Conservation (phyloP, 2,329 filamentous ascomycete species). For the Botrytis deweyae region DNA sequence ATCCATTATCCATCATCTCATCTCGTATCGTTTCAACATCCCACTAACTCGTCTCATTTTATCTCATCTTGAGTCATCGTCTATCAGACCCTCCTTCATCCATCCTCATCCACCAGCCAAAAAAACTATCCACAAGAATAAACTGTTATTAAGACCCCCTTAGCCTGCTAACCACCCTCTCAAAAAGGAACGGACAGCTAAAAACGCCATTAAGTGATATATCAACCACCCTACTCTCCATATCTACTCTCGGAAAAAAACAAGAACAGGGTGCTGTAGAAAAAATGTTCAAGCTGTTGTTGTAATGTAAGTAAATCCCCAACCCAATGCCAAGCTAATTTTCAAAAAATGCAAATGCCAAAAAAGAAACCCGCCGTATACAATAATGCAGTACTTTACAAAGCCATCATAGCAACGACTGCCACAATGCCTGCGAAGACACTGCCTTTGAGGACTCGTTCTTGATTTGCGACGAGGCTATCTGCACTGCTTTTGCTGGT, state of each 20-base stretch:
- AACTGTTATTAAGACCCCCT: neutral
- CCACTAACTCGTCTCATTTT: neutral
- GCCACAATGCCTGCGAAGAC: constrained; percentile 38
- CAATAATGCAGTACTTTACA: constrained; percentile 25
- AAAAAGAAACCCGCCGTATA: neutral
- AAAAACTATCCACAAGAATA: neutral
- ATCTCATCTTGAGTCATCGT: neutral
- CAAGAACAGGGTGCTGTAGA: neutral
- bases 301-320: neutral
- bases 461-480: constrained; percentile 30
- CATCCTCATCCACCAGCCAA: neutral
- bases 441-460: constrained; percentile 35
- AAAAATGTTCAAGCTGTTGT: neutral
- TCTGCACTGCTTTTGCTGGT: constrained; percentile 30
- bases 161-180: neutral
- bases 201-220: constrained; percentile 1
- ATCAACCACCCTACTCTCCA: neutral
- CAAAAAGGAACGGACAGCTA: neutral
- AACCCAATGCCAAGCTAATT: constrained; percentile 5
- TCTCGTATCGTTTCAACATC: neutral
- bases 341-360: neutral
- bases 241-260: neutral
- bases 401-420: constrained; percentile 38
- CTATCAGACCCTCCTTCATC: neutral
- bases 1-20: constrained; percentile 5